Evolutionary conservation across 1,139 yeast species (phyloP).

Genomic region (Scheffersomyces cryptocercus): DNA sequence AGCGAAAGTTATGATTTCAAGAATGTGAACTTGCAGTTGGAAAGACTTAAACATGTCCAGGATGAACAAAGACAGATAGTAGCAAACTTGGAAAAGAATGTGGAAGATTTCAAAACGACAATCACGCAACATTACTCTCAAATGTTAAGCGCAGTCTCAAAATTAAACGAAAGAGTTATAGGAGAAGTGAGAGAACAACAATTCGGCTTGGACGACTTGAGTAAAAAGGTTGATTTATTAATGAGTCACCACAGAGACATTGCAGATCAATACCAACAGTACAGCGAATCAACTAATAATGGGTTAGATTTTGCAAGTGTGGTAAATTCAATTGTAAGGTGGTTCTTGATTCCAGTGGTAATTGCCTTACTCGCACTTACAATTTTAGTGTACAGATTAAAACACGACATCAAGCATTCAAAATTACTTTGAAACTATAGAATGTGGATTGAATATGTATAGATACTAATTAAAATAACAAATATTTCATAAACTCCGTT

Average conservation of each 20-base stretch:
- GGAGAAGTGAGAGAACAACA: slow-evolving; percentile 50
- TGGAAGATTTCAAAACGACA: slow-evolving; percentile 26
- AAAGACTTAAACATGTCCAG: slow-evolving; percentile 19
- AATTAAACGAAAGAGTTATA: slow-evolving; percentile 40
- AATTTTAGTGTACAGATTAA: slow-evolving; percentile 45
- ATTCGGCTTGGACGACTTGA: slow-evolving; percentile 32
- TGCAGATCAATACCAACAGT: slow-evolving; percentile 27
- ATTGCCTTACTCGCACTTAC: slow-evolving; percentile 38
- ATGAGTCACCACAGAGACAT: slow-evolving; percentile 47
- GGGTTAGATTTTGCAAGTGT: slow-evolving; percentile 14
- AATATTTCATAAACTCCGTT: too few relatives aligned
- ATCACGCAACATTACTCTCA: slow-evolving; percentile 37
- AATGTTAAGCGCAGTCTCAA: slow-evolving; percentile 33
- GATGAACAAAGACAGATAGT: slow-evolving; percentile 15
- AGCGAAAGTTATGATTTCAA: slow-evolving; percentile 10
- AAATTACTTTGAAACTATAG: slow-evolving; percentile 41
- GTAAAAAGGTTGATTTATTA: slow-evolving; percentile 42
- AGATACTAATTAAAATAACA: too few relatives aligned
- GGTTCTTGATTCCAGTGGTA: slow-evolving; percentile 46
- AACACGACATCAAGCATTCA: slow-evolving; percentile 57
- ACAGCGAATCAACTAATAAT: slow-evolving; percentile 5
- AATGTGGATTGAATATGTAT: neutral
- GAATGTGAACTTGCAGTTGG: slow-evolving; percentile 12
- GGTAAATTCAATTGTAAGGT: slow-evolving; percentile 27
- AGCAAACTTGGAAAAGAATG: slow-evolving; percentile 15